These are phyloP conservation scores for Teratosphaeria viscida DNA, from an alignment of 2,329 filamentous ascomycete genomes.

Conservation along the genomic window DNA sequence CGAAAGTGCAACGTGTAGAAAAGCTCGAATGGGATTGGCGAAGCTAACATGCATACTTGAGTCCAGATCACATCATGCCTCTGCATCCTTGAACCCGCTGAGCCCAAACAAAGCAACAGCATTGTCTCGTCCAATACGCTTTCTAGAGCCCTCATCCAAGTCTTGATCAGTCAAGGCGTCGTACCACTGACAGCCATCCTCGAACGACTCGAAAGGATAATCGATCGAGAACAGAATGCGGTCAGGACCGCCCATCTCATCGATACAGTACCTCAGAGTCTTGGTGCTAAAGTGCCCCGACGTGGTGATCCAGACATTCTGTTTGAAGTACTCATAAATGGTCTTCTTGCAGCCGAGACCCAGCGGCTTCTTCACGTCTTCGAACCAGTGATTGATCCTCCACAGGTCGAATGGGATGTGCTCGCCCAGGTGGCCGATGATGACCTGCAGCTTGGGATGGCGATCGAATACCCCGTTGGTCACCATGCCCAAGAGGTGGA, in stretches of 20 bases:
- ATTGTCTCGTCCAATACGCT: slow-evolving; percentile 21
- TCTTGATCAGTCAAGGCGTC: slow-evolving; percentile 11
- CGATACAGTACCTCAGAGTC: slow-evolving; percentile 30
- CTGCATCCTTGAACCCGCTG: background rate
- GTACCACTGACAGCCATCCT: slow-evolving; percentile 22
- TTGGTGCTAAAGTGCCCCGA: slow-evolving; percentile 43
- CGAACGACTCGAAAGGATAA: slow-evolving; percentile 22
- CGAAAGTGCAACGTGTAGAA: background rate
- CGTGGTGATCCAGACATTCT: slow-evolving; percentile 49
- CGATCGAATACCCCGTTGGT: slow-evolving; percentile 43
- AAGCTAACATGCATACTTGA: background rate
- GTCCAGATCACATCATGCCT: background rate
- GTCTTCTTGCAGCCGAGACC: slow-evolving; percentile 6
- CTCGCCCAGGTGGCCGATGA: slow-evolving; percentile 46
- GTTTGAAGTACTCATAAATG: slow-evolving; percentile 20
- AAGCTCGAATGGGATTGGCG: background rate
- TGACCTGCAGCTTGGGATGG: slow-evolving; percentile 41
- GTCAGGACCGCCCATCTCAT: slow-evolving; percentile 27
- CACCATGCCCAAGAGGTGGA: slow-evolving; percentile 40
- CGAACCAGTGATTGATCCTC: slow-evolving; percentile 27
- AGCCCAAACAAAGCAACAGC: slow-evolving; percentile 3
- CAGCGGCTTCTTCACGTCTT: slow-evolving; percentile 27
- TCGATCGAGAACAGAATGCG: slow-evolving; percentile 23
- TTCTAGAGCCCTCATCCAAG: slow-evolving; percentile 11
- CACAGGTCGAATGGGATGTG: slow-evolving; percentile 46